Evolutionary conservation across 2,329 filamentous ascomycete species (phyloP), one percentile per base, ranked within the genome.

Genomic region (Verruconis gallopava): DNA sequence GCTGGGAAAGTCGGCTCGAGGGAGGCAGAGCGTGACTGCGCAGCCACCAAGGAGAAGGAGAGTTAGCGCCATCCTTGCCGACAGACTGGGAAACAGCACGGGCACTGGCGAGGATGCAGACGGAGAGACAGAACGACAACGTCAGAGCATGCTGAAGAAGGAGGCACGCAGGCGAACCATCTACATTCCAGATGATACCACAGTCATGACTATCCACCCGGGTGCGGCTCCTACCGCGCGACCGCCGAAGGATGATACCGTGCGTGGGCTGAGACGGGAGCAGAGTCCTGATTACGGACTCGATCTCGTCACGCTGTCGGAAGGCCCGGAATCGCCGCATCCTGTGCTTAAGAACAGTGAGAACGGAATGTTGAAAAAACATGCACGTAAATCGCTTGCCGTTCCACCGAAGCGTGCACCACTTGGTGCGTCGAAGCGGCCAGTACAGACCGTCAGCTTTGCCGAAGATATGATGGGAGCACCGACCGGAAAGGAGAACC

Each of bases 401-500:
- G 59, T 55, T 11, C 63, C 66, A 20, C 67, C 68, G 2, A 71
- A 64, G 50, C 63, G 68, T 33, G 61, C 58, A 14, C 34, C 41
- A 18, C 21, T 38, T 11, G 17, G 22, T 17, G 14, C 13, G n/a
- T 19, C 41, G 9, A 52, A 52, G 19, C 44, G 43, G 43, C 44
- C 58, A 40, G 45, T 57, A 4, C 69, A 71, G 48, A 63, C 63
- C 37, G 51, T 55, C 5, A 57, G 58, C 3, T 56, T 60, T 32
- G 53, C 56, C 14, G 20, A 51, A 59, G 34, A 76, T 49, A 52
- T 69, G n/a, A 51, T 61, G 45, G 73, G 73, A 18, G 64, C 65
- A 38, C 71, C 71, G 22, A 66, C 66, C 3, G 75, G 75, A 4
- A 80, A 80, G 50, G 75, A 79, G 53, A 80, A 79, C 47, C 21